Evolutionary conservation across 2,329 filamentous ascomycete species (phyloP).

Genomic region (Trichoderma aggressivum): DNA sequence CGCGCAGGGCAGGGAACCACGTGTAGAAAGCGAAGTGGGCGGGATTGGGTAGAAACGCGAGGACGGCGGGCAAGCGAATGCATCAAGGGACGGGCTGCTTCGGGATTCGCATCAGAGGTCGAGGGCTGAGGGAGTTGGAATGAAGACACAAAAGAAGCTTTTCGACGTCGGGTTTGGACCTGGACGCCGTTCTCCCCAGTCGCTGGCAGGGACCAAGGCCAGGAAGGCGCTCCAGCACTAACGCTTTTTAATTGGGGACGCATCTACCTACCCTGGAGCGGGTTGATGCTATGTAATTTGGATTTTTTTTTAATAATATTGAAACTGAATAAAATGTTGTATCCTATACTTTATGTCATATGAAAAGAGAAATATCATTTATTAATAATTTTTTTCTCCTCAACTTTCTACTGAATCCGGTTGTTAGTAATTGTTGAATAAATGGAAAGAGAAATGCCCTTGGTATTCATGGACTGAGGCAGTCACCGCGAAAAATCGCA

Average conservation of each 20-base stretch:
- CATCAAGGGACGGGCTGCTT: conserved; percentile 21
- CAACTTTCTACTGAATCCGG: background rate
- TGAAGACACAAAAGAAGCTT: conserved; percentile 12
- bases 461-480: too few relatives aligned
- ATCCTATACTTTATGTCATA: background rate
- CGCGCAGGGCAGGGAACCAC: conserved; percentile 16
- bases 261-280: background rate
- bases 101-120: conserved; percentile 22
- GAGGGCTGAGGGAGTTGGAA: conserved; percentile 2
- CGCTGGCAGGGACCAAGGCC: background rate
- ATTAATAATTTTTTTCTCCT: background rate
- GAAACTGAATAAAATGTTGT: background rate
- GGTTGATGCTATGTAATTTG: background rate
- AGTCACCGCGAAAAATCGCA: too few relatives aligned
- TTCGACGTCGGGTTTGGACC: conserved; percentile 10
- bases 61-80: background rate
- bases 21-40: conserved; percentile 1
- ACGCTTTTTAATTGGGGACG: background rate
- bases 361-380: background rate
- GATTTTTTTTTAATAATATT: background rate
- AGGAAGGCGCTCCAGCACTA: background rate
- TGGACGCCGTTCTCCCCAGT: conserved; percentile 6
- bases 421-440: background rate
- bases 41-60: conserved; percentile 15
- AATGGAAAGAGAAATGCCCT: too few relatives aligned